Evolutionary conservation across 192 early-diverging fungal species (phyloP).

Genomic region (Coemansia sp.): DNA sequence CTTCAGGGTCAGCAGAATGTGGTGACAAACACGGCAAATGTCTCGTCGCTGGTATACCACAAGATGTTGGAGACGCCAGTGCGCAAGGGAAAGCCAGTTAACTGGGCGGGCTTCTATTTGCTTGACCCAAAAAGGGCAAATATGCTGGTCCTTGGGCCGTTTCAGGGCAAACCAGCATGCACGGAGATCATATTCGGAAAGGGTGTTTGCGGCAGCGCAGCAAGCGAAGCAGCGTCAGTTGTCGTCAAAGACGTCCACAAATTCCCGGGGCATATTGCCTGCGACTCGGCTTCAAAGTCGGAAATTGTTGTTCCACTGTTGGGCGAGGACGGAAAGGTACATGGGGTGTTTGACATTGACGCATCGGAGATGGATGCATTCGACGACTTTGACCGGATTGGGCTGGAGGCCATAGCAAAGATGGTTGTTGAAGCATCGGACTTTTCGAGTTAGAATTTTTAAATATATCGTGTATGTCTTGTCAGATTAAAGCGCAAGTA

Average conservation of each 20-base stretch:
- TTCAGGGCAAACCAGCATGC: conserved; percentile 90
- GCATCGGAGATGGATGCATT: conserved; percentile 64
- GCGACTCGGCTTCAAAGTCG: conserved; percentile 79
- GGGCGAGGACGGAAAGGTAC: conserved; percentile 51
- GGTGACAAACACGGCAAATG: conserved; percentile 80
- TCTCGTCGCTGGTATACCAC: conserved; percentile 77
- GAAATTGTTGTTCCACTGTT: conserved; percentile 84
- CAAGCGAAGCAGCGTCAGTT: conserved; percentile 55
- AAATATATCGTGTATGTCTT: not conserved
- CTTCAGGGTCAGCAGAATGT: conserved; percentile 69
- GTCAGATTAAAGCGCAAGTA: no score
- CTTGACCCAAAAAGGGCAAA: conserved; percentile 44
- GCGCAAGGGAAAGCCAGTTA: conserved; percentile 63
- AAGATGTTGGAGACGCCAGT: conserved; percentile 67
- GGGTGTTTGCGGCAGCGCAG: conserved; percentile 90
- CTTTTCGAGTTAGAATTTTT: conserved; percentile 13
- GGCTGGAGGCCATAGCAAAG: conserved; percentile 65
- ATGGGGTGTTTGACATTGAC: conserved; percentile 75
- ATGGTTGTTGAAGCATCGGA: conserved; percentile 59
- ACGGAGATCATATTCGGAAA: conserved; percentile 77
- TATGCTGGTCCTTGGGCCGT: conserved; percentile 77
- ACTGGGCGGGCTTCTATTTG: conserved; percentile 86
- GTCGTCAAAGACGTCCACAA: conserved; percentile 78
- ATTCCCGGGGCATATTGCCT: conserved; percentile 89
- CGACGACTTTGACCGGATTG: conserved; percentile 65